Evolutionary conservation across 768 basidiomycete species (phyloP).

Genomic region (Tubosaeta sp.): DNA sequence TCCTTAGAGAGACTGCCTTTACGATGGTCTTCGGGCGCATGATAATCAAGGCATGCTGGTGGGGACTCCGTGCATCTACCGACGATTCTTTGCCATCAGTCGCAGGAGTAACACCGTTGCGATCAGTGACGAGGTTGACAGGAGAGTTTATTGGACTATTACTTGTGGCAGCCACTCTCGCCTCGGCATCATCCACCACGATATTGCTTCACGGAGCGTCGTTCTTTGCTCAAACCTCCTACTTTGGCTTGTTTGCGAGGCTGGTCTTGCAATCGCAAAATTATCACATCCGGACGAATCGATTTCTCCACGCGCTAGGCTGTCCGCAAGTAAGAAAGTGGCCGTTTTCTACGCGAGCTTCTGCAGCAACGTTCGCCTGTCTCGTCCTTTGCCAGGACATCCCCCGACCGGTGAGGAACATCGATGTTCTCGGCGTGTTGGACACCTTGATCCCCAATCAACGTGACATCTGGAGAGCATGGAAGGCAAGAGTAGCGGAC

Average conservation of each 20-base stretch:
- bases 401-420: conserved; percentile 10
- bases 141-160: conserved; percentile 14
- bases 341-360: conserved; percentile 11
- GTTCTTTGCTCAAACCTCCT: conserved; percentile 11
- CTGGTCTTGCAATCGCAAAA: conserved; percentile 14
- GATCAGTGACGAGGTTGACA: conserved; percentile 4
- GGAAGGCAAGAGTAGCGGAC: conserved; percentile 18
- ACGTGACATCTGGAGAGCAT: conserved; percentile 13
- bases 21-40: conserved; percentile 9
- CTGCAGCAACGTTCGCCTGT: conserved; percentile 16
- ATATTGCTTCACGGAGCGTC: conserved; percentile 8
- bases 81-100: neutral
- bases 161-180: conserved; percentile 1
- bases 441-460: conserved; percentile 12
- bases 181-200: neutral
- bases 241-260: conserved; percentile 16
- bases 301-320: conserved; percentile 4
- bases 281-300: conserved; percentile 13
- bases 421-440: conserved; percentile 9
- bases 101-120: conserved; percentile 1
- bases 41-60: conserved; percentile 6
- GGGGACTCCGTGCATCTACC: conserved; percentile 9
- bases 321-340: conserved; percentile 12
- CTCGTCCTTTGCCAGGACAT: conserved; percentile 13
- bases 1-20: conserved; percentile 3